Evolutionary conservation across 1,284 basidiomycete species (phyloP), one percentile per base, ranked within the genome.

Genomic region (Ustilago bromivora): DNA sequence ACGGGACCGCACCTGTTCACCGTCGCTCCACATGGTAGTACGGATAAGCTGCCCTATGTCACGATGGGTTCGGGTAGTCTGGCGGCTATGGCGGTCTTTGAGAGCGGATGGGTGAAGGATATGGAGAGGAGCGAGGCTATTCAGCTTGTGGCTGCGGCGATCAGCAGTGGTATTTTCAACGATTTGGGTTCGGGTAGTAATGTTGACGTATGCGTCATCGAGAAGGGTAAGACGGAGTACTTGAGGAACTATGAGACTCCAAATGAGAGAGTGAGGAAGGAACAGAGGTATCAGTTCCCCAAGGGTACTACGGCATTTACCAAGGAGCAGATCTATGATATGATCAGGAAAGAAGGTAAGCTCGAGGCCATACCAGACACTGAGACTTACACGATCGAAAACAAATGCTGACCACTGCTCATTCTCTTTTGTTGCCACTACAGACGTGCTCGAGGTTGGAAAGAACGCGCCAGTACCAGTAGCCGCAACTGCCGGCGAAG

Each of bases 1-100:
- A 95, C 94, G 1, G 97, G 97, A 8, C 91, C 96, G 4, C 94
- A 99, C 76, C 91, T 99, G 9, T 99, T 98, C 88, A 98, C 96
- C 12, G 92, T 99, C 75, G 92, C 93, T 72, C 96, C 97, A 1
- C 96, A 99, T 87, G 97, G 97, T 9, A 96, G 94, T 17, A 98
- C 97, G 0, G 97, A 99, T 88, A 99, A 99, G 88, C 89, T 99
- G 38, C 97, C 97, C 0, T 99, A 98, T 83, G 96, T 99, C 36
- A 98, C 97, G 0, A 99, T 99, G 96, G 97, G 97, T 38, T 95
- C 93, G 5, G 97, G 97, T 71, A 93, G 91, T 82, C 89, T 98
- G 57, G 97, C 97, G 2, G 97, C 96, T 31, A 99, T 99, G 97
- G 94, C 96, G 15, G 93, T 99, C 13, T 99, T 99, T 81, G 97